Evolutionary conservation across 352 stramenopile genomes (phyloP).

Genomic region (Phytophthora chlamydospora): DNA sequence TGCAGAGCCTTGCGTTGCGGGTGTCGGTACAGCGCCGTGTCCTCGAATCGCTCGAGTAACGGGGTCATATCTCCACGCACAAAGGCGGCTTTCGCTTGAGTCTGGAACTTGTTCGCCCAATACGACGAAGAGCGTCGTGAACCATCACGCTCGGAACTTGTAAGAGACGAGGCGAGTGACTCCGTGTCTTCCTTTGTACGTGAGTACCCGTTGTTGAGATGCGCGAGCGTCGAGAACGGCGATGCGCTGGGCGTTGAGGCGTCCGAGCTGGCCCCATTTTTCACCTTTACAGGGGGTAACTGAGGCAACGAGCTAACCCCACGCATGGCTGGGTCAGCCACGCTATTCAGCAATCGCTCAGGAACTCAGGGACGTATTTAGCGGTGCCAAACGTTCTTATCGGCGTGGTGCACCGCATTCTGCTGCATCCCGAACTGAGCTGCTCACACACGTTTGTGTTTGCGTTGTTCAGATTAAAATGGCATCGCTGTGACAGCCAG

Average conservation of each 20-base stretch:
- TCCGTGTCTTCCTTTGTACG: neutral
- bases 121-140: constrained; percentile 17
- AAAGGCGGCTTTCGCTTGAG: constrained; percentile 40
- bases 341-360: neutral
- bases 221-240: constrained; percentile 18
- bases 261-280: neutral
- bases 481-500: constrained; percentile 1
- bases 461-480: too few species aligned
- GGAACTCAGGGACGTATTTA: neutral
- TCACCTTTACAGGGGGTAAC: constrained; percentile 16
- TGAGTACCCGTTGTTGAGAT: neutral
- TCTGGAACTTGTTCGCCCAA: constrained; percentile 35
- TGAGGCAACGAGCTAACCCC: constrained; percentile 17
- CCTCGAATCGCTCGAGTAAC: constrained; percentile 44
- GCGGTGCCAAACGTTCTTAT: neutral
- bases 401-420: neutral
- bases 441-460: neutral
- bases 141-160: neutral
- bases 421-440: neutral
- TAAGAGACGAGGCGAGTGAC: neutral
- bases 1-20: constrained; percentile 42
- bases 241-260: neutral
- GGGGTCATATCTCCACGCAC: constrained; percentile 35
- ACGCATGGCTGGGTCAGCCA: constrained; percentile 1
- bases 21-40: constrained; percentile 37